Evolutionary conservation across 192 early-diverging fungal genomes (phyloP).

Genomic region (Rhizophlyctis rosea): DNA sequence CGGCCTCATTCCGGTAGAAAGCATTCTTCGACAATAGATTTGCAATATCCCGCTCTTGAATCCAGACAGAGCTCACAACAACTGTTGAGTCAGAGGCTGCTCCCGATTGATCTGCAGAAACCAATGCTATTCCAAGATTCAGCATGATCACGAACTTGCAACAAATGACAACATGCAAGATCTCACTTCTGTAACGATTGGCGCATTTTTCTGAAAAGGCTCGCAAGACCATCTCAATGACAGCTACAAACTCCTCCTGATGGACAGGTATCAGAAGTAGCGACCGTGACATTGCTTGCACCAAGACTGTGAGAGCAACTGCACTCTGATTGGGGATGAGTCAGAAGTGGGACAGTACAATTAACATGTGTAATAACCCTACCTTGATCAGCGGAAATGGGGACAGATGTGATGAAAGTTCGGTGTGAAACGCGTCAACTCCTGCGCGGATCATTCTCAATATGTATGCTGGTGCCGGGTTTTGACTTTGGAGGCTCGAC

Average conservation of each 20-base stretch:
- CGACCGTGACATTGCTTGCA: constrained; percentile 63
- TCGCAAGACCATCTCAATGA: constrained; percentile 64
- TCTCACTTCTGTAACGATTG: constrained; percentile 32
- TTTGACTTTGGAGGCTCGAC: constrained; percentile 11
- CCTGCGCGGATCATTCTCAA: constrained; percentile 50
- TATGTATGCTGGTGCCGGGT: constrained; percentile 32
- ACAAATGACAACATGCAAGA: too few species aligned
- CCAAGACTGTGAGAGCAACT: constrained; percentile 51
- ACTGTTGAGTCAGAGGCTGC: constrained; percentile 34
- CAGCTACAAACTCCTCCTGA: constrained; percentile 63
- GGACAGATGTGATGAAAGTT: constrained; percentile 33
- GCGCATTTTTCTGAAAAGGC: constrained; percentile 70
- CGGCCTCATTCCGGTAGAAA: constrained; percentile 29
- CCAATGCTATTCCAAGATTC: constrained; percentile 39
- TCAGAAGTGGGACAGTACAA: neutral
- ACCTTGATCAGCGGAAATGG: constrained; percentile 71
- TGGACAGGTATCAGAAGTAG: constrained; percentile 65
- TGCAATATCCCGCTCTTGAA: constrained; percentile 54
- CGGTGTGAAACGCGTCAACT: constrained; percentile 49
- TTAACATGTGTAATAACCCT: neutral
- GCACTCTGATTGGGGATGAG: constrained; percentile 50
- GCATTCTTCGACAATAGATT: constrained; percentile 50
- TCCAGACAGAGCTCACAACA: constrained; percentile 60
- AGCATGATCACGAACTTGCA: too few species aligned
- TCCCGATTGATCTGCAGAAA: constrained; percentile 34